Evolutionary conservation across 352 stramenopile genomes (phyloP).

Genomic region (Thalassiosira exigua): DNA sequence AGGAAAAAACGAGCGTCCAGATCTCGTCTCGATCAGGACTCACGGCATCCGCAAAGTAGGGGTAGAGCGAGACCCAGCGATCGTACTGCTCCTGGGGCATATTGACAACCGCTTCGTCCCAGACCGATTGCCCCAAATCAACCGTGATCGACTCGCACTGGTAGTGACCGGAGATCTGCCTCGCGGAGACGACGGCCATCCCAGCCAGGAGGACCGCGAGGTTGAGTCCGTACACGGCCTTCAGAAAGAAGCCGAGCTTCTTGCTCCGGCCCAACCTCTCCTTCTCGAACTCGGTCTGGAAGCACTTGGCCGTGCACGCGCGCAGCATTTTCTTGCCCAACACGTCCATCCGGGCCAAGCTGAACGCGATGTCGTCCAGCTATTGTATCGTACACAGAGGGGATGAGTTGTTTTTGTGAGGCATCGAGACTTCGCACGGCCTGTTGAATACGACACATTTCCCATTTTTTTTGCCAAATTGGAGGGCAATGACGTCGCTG

Average conservation of each 20-base stretch:
- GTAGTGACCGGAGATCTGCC: conserved; percentile 16
- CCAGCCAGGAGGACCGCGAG: conserved; percentile 9
- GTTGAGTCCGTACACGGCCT: conserved; percentile 36
- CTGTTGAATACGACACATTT: too few species aligned
- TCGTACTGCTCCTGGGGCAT: not conserved
- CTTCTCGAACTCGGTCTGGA: conserved; percentile 21
- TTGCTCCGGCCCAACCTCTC: not conserved
- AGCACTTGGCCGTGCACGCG: conserved; percentile 18
- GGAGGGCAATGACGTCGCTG: too few species aligned
- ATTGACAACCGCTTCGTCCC: conserved; percentile 28
- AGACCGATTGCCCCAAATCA: conserved; percentile 10
- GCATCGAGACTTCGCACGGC: too few species aligned
- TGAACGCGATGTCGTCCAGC: conserved; percentile 26
- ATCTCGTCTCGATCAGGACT: not conserved
- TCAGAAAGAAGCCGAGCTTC: conserved; percentile 27
- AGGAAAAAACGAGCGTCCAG: conserved; percentile 28
- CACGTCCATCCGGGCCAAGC: conserved; percentile 17
- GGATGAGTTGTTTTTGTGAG: too few species aligned
- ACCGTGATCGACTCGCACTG: conserved; percentile 20
- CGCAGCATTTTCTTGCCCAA: conserved; percentile 21
- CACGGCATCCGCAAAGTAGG: not conserved
- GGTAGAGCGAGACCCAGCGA: not conserved
- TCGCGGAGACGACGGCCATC: conserved; percentile 14
- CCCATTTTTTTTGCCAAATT: too few species aligned
- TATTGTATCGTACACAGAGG: too few species aligned